These are phyloP conservation scores for Ceratocystis albifundus DNA, from an alignment of 2,329 filamentous ascomycete species.

Conservation along the genomic window DNA sequence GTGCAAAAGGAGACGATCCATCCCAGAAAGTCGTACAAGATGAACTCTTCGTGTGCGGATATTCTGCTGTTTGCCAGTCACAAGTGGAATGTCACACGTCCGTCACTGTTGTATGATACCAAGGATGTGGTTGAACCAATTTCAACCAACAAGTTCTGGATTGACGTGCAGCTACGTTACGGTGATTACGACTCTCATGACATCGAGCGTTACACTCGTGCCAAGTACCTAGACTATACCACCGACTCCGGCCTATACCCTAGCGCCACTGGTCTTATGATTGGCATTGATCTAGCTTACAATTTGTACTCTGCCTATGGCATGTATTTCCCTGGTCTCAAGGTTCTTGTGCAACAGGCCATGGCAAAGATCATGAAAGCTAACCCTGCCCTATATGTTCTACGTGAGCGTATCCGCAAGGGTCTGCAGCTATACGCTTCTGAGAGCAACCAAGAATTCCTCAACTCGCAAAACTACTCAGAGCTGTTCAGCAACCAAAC, in stretches of 20 bases:
- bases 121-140: slow-evolving; percentile 91
- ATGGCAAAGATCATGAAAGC: slow-evolving; percentile 99
- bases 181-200: slow-evolving; percentile 98
- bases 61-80: slow-evolving; percentile 94
- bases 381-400: slow-evolving; percentile 88
- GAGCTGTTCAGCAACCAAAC: slow-evolving; percentile 99
- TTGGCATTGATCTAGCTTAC: slow-evolving; percentile 93
- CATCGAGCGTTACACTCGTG: slow-evolving; percentile 92
- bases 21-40: slow-evolving; percentile 98
- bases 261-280: slow-evolving; percentile 92
- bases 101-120: slow-evolving; percentile 86
- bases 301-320: slow-evolving; percentile 97
- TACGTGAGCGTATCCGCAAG: slow-evolving; percentile 96
- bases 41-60: slow-evolving; percentile 98
- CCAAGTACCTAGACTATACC: slow-evolving; percentile 97
- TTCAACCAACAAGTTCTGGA: slow-evolving; percentile 98
- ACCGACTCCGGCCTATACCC: slow-evolving; percentile 98
- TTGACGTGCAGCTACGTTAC: slow-evolving; percentile 92
- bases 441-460: slow-evolving; percentile 96
- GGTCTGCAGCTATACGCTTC: slow-evolving; percentile 95
- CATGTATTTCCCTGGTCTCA: slow-evolving; percentile 96
- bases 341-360: slow-evolving; percentile 88
- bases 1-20: slow-evolving; percentile 99
- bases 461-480: slow-evolving; percentile 98
- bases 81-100: slow-evolving; percentile 96